phyloP scores from a whole-genome alignment of 2,329 filamentous ascomycete genomes.

The Colletotrichum limetticola region DNA sequence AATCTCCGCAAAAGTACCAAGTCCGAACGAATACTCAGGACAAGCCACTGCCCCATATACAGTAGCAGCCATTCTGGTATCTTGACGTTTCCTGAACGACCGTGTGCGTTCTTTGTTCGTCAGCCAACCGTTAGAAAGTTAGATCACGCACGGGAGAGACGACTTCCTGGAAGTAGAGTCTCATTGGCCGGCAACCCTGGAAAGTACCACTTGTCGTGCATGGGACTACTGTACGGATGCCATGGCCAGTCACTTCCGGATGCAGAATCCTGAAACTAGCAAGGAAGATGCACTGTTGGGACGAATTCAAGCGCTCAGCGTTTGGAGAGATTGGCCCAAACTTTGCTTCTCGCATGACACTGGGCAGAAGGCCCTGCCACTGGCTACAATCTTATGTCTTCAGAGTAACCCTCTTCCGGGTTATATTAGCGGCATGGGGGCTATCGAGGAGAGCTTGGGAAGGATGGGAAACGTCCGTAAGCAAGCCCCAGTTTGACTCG shows the following conservation, averaged over 20 bases:
- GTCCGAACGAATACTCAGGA: background rate
- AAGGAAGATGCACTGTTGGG: slow-evolving; percentile 16
- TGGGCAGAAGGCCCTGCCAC: background rate
- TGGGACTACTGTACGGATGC: slow-evolving; percentile 24
- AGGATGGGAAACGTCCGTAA: background rate
- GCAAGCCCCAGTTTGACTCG: background rate
- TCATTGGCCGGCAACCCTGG: slow-evolving; percentile 12
- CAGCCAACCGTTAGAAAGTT: background rate
- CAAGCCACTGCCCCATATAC: background rate
- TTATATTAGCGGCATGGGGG: background rate
- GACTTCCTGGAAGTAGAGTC: background rate
- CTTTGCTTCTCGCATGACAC: slow-evolving; percentile 2
- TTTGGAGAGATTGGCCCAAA: background rate
- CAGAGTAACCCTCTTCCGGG: slow-evolving; percentile 8
- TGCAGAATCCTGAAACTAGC: slow-evolving; percentile 35
- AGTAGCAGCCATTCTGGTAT: background rate
- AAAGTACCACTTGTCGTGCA: slow-evolving; percentile 4
- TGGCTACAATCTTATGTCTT: background rate
- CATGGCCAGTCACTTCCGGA: slow-evolving; percentile 27
- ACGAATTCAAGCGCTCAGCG: slow-evolving; percentile 8
- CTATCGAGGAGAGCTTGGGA: background rate
- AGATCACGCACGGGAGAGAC: background rate
- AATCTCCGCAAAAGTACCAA: background rate
- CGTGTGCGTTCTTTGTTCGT: background rate
- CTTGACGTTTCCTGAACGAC: background rate